A percentile compares a stretch with the other conserved stretches of the same genome.
These are phyloP conservation scores for Spathaspora passalidarum DNA, from an alignment of 805 yeast genomes.

Conservation along the genomic window DNA sequence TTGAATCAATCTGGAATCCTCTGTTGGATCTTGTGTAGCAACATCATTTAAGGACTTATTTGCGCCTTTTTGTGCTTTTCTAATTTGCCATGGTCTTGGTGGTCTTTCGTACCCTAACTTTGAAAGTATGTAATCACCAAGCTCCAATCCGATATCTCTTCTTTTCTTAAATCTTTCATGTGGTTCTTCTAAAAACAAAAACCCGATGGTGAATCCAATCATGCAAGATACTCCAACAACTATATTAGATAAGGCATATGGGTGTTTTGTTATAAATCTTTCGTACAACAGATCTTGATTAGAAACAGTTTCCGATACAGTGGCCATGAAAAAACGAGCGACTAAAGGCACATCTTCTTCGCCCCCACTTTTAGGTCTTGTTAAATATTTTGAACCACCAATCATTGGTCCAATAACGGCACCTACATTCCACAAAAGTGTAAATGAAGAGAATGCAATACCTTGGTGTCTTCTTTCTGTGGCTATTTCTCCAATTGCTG, in stretches of 20 bases:
- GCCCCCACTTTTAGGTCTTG: slow-evolving; percentile 32
- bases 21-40: neutral
- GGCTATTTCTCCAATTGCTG: slow-evolving; percentile 60
- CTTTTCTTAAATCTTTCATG: slow-evolving; percentile 20
- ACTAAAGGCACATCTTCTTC: neutral
- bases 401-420: slow-evolving; percentile 59
- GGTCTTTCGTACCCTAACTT: slow-evolving; percentile 25
- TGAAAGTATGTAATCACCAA: slow-evolving; percentile 32
- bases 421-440: slow-evolving; percentile 61
- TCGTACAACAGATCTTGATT: slow-evolving; percentile 17
- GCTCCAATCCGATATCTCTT: slow-evolving; percentile 30
- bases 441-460: slow-evolving; percentile 58
- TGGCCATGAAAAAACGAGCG: neutral
- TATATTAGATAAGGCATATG: slow-evolving; percentile 39
- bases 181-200: slow-evolving; percentile 38
- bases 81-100: slow-evolving; percentile 27
- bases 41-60: neutral
- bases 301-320: neutral
- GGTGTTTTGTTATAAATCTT: slow-evolving; percentile 25
- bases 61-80: neutral
- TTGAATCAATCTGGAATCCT: neutral
- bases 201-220: slow-evolving; percentile 25
- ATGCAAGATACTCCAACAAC: slow-evolving; percentile 28
- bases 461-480: slow-evolving; percentile 57
- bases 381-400: slow-evolving; percentile 49